Evolutionary conservation across 257 asterid genomes (phyloP).

Genomic region (Fraxinus americana): DNA sequence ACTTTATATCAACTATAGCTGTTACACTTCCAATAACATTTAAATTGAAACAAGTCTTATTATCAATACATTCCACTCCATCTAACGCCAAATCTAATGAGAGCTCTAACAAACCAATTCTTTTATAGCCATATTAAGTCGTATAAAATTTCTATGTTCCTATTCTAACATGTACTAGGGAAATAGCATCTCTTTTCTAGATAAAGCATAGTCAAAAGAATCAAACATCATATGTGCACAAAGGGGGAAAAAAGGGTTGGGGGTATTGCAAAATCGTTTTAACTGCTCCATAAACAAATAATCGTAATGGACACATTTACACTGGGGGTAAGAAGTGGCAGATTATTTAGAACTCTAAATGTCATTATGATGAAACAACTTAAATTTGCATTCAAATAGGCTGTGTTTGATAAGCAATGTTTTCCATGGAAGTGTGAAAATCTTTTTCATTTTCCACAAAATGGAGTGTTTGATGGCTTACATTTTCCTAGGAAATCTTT

Average conservation of each 20-base stretch:
- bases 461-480: no score
- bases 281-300: not conserved
- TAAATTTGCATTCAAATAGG: not conserved
- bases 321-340: not conserved
- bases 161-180: not conserved
- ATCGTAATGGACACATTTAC: not conserved
- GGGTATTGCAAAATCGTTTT: no score
- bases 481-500: no score
- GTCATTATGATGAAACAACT: not conserved
- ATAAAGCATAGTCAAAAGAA: not conserved
- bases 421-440: no score
- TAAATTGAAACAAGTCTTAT: no score
- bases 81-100: not conserved
- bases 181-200: not conserved
- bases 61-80: not conserved
- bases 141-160: not conserved
- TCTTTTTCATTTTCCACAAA: no score
- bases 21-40: not conserved
- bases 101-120: not conserved
- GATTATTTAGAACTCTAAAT: not conserved
- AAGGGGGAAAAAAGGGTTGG: no score
- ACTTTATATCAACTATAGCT: not conserved
- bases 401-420: no score
- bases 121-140: not conserved
- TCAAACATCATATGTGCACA: not conserved